Percentiles rank a stretch among this genome's conserved stretches.
phyloP scores from a whole-genome alignment of 768 basidiomycete genomes.

The Leucocoprinus sp. region DNA sequence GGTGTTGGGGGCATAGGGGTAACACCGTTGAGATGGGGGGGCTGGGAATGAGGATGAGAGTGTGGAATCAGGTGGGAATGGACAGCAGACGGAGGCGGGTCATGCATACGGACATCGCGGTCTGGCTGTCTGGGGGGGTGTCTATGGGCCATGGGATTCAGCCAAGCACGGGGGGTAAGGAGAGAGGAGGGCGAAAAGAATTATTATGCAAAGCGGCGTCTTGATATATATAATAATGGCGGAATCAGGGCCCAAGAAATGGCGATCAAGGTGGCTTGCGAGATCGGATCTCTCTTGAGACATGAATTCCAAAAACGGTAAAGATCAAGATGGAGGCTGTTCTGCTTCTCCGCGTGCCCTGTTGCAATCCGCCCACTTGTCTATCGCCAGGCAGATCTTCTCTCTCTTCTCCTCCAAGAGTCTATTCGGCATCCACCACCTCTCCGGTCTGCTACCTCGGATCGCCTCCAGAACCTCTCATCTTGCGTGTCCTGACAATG shows the following conservation, averaged over 20 bases:
- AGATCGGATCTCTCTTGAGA: constrained; percentile 37
- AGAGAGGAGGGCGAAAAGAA: constrained; percentile 41
- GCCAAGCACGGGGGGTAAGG: constrained; percentile 20
- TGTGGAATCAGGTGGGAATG: constrained; percentile 27
- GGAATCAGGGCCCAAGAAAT: constrained; percentile 39
- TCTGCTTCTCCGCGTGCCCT: constrained; percentile 52
- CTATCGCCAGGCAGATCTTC: constrained; percentile 28
- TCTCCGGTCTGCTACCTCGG: constrained; percentile 9
- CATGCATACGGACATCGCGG: constrained; percentile 58
- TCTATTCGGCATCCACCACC: constrained; percentile 15
- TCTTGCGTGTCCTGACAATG: constrained; percentile 5
- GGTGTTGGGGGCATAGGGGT: constrained; percentile 35
- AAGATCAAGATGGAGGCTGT: constrained; percentile 10
- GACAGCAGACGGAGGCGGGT: constrained; percentile 32
- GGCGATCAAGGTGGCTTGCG: constrained; percentile 52
- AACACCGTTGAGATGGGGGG: constrained; percentile 48
- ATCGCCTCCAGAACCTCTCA: constrained; percentile 8
- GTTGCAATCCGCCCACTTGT: constrained; percentile 33
- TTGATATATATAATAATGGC: constrained; percentile 58
- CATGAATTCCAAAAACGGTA: constrained; percentile 27
- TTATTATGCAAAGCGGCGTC: constrained; percentile 31
- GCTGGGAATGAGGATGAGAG: constrained; percentile 27
- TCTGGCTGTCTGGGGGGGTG: constrained; percentile 23
- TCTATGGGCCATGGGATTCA: constrained; percentile 16
- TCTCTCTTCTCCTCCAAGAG: constrained; percentile 24